Percentiles rank a stretch among this genome's conserved stretches.
Conservation (phyloP, 176 grass and related monocot species). For the Ampelocalamus luodianensis region DNA sequence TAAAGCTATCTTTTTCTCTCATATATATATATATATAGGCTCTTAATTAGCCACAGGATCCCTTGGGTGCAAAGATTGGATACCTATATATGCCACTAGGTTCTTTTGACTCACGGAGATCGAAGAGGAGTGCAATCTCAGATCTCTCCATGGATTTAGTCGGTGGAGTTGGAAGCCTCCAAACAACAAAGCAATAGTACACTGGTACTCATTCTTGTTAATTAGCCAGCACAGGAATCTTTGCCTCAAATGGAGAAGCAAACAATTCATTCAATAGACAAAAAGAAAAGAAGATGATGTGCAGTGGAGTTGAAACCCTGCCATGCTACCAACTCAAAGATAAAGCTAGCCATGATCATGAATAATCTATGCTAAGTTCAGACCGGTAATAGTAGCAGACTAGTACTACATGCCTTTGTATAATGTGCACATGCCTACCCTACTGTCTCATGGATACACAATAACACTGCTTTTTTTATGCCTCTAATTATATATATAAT, state of each 20-base stretch:
- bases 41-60: constrained; percentile 20
- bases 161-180: constrained; percentile 45
- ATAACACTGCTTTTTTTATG: not conserved
- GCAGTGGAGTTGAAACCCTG: not conserved
- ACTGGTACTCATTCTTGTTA: not conserved
- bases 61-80: not conserved
- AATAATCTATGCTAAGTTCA: constrained; percentile 24
- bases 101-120: constrained; percentile 32
- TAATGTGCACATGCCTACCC: constrained; percentile 53
- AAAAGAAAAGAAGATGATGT: not conserved
- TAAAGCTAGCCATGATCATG: not conserved
- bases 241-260: constrained; percentile 53
- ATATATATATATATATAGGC: no score
- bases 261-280: constrained; percentile 12
- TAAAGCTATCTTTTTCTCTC: no score
- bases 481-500: not conserved
- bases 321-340: constrained; percentile 40
- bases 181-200: not conserved
- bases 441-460: constrained; percentile 3
- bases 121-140: constrained; percentile 7
- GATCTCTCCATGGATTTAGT: constrained; percentile 53
- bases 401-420: not conserved
- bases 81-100: not conserved
- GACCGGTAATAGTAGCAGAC: not conserved
- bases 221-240: constrained; percentile 45